Percentiles rank a stretch among this genome's conserved stretches.
Conservation (phyloP, 108 stramenopile genomes). For the Nannochloropsis gaditana region DNA sequence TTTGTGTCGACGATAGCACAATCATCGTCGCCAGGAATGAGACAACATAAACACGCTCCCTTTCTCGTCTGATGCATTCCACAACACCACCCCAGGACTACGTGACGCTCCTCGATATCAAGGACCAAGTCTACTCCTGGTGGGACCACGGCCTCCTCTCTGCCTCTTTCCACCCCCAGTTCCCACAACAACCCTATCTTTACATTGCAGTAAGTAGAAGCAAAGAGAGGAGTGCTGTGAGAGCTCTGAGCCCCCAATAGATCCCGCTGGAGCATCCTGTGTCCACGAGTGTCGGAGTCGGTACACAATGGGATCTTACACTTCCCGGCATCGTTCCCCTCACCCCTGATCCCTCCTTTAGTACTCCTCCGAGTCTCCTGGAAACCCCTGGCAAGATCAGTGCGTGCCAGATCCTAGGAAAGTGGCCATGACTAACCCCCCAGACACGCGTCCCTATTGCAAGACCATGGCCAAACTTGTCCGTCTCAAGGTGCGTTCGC, state of each 20-base stretch:
- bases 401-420: neutral
- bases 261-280: too few relatives aligned
- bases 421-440: neutral
- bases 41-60: neutral
- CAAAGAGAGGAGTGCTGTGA: too few relatives aligned
- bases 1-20: too few relatives aligned
- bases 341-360: neutral
- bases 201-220: neutral
- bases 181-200: neutral
- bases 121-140: neutral
- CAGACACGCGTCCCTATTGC: neutral
- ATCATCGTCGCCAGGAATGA: too few relatives aligned
- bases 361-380: neutral
- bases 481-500: neutral
- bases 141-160: slow-evolving; percentile 3
- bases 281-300: too few relatives aligned
- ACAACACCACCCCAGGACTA: neutral
- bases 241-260: too few relatives aligned
- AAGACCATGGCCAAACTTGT: neutral
- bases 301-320: neutral
- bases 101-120: neutral
- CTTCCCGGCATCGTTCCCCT: neutral
- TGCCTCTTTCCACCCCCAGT: neutral
- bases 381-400: neutral
- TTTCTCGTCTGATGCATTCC: neutral